These are phyloP conservation scores for Phytophthora foliorum DNA, from an alignment of 352 stramenopile genomes.

Conservation along the genomic window DNA sequence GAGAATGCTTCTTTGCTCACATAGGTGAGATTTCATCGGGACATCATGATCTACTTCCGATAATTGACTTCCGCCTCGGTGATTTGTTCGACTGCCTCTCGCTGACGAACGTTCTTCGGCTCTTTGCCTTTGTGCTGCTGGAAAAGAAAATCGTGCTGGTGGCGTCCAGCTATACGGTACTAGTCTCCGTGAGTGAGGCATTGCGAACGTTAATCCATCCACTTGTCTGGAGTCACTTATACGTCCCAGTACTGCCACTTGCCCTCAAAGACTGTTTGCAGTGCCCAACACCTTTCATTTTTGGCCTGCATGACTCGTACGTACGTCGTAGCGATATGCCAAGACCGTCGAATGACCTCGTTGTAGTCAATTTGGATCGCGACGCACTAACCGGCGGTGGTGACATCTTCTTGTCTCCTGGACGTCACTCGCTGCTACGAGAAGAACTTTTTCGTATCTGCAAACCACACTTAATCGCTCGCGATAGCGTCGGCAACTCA, in stretches of 20 bases:
- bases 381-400: conserved; percentile 62
- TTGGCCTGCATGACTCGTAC: conserved; percentile 76
- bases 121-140: conserved; percentile 70
- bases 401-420: conserved; percentile 50
- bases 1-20: conserved; percentile 5
- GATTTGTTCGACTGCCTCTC: conserved; percentile 73
- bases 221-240: conserved; percentile 84
- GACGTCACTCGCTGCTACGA: conserved; percentile 43
- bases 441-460: conserved; percentile 54
- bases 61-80: conserved; percentile 49
- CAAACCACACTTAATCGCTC: conserved; percentile 42
- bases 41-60: conserved; percentile 2
- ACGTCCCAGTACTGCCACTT: conserved; percentile 73
- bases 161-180: conserved; percentile 68
- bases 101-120: conserved; percentile 61
- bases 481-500: no score
- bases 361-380: conserved; percentile 67
- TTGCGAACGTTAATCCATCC: conserved; percentile 63
- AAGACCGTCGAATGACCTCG: conserved; percentile 56
- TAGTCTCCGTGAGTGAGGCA: conserved; percentile 67
- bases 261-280: conserved; percentile 73
- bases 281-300: conserved; percentile 84
- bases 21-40: not conserved
- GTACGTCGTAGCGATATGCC: conserved; percentile 58
- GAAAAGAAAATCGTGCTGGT: conserved; percentile 86